Conservation (phyloP, 2,329 filamentous ascomycete species). For the Penicillium sp. region DNA sequence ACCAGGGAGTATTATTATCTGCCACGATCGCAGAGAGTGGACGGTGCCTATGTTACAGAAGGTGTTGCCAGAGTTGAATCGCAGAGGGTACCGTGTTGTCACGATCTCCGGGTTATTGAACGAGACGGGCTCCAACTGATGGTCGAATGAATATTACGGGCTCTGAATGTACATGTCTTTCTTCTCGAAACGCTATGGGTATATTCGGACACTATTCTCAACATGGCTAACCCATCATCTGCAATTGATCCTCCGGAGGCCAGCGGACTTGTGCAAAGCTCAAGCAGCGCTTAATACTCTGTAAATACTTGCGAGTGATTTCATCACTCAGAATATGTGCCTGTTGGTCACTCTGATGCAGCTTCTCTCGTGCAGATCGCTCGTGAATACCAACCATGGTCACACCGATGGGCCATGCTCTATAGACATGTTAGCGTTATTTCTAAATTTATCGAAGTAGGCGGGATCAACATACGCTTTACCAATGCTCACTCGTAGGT, state of each 20-base stretch:
- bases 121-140: slow-evolving; percentile 15
- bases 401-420: slow-evolving; percentile 95
- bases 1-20: slow-evolving; percentile 77
- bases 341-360: slow-evolving; percentile 73
- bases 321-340: slow-evolving; percentile 98
- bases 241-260: slow-evolving; percentile 87
- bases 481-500: slow-evolving; percentile 86
- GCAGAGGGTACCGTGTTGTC: slow-evolving; percentile 68
- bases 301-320: slow-evolving; percentile 88
- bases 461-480: slow-evolving; percentile 60
- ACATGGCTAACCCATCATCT: slow-evolving; percentile 76
- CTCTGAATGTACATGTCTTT: background rate
- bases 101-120: slow-evolving; percentile 66
- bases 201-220: slow-evolving; percentile 7
- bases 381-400: slow-evolving; percentile 99
- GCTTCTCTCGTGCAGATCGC: slow-evolving; percentile 88
- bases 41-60: slow-evolving; percentile 73
- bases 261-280: slow-evolving; percentile 96
- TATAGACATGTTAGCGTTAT: slow-evolving; percentile 25
- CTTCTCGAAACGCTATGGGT: slow-evolving; percentile 13
- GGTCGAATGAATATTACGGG: background rate
- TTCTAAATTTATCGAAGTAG: background rate
- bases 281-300: slow-evolving; percentile 95
- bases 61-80: slow-evolving; percentile 69
- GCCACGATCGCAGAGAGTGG: slow-evolving; percentile 82